Base-by-base conservation (phyloP, 2,329 filamentous ascomycete species). In the Dactylellina leptospora region DNA sequence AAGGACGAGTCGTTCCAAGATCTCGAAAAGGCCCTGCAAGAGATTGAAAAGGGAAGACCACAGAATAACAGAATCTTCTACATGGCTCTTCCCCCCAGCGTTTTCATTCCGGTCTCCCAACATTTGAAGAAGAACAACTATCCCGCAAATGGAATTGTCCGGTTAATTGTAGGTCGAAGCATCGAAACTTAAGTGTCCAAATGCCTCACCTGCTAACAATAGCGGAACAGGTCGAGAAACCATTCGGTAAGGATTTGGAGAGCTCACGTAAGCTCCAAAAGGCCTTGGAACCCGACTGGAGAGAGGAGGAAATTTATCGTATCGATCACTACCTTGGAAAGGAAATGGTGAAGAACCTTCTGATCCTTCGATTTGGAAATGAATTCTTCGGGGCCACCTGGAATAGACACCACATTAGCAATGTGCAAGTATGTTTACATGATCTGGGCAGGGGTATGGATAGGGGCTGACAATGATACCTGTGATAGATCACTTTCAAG, bases 261-360 rank as follows among this genome's bases (percentile, higher is more conserved):
- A 97, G 93, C 83, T 97, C 95, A 59, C 89, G 95, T 71, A 92
- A 96, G 82, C 87, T 99, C 73, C 93, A 97, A 80, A 92, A 91
- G 81, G 96, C 95, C 5, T 87, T 99, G 74, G 91, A 93, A 79
- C 95, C 95, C 44, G 92, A 99, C 83, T 99, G 95, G 96, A 95
- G 91, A 79, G 96, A 99, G 82, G 93, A 97, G 59, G 95, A 99
- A 83, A 89, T 99, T 76, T 99, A 96, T 88, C 92, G 95, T 79
- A 99, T 99, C 78, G 95, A 99, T 81, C 95, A 99, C 84, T 99
- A 99, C 82, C 87, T 99, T 50, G 96, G 96, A 78, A 99, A 99
- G 86, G 95, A 99, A 83, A 99, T 99, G 95, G 95, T 99, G 78
- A 99, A 99, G 88, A 99, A 99, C 83, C 96, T 99, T 77, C 86